Conservation (phyloP, 495 filamentous ascomycete genomes). For the Physcia stellaris region DNA sequence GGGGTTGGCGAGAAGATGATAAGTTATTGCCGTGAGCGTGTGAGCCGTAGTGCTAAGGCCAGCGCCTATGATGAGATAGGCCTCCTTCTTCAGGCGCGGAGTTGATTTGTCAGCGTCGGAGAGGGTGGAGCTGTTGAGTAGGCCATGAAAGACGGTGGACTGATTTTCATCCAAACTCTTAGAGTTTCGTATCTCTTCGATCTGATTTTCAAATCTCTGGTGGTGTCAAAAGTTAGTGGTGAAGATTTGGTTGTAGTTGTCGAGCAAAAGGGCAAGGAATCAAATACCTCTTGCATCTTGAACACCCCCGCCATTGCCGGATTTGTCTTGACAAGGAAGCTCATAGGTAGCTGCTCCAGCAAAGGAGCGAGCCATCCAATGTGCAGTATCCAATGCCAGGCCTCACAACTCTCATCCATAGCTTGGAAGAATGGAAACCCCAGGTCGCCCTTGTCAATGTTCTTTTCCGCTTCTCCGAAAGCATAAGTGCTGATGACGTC, state of each 20-base stretch:
- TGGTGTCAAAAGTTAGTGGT: neutral
- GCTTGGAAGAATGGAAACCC: neutral
- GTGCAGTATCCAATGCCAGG: neutral
- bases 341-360: neutral
- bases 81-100: neutral
- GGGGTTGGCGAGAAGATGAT: too few relatives aligned
- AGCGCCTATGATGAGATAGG: neutral
- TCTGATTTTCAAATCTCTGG: neutral
- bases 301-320: too few relatives aligned
- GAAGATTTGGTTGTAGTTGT: neutral
- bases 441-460: neutral
- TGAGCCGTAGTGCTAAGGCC: too few relatives aligned
- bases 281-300: too few relatives aligned
- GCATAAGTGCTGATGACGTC: constrained; percentile 25
- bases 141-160: neutral
- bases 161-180: neutral
- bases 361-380: neutral
- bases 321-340: too few relatives aligned
- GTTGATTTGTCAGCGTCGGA: neutral
- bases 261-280: too few relatives aligned
- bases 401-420: neutral
- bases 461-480: neutral
- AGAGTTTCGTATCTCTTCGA: neutral
- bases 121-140: neutral
- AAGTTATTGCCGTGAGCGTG: too few relatives aligned